Percentiles rank a stretch among this genome's conserved stretches.
phyloP scores from a whole-genome alignment of 768 basidiomycete genomes.

The Gautieria morchelliformis region DNA sequence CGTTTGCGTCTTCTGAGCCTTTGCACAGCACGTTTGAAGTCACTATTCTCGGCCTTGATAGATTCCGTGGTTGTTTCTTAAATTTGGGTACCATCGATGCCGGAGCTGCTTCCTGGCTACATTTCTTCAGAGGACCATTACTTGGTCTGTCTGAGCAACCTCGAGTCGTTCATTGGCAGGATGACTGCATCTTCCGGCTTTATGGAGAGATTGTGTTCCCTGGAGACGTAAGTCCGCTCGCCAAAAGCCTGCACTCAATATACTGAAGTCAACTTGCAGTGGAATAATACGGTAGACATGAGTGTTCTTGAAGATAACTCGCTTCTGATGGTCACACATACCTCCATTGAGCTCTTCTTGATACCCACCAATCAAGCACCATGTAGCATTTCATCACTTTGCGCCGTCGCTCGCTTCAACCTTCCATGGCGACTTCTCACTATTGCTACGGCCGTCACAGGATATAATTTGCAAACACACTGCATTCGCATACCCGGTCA shows the following conservation, averaged over 20 bases:
- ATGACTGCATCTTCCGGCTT: not conserved
- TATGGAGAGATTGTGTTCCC: not conserved
- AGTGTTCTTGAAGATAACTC: not conserved
- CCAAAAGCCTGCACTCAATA: not conserved
- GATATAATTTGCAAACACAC: not conserved
- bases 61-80: not conserved
- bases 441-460: not conserved
- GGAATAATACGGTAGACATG: not conserved
- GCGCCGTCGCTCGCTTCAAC: not conserved
- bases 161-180: not conserved
- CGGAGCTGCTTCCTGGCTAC: not conserved
- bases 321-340: not conserved
- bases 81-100: not conserved
- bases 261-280: not conserved
- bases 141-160: not conserved
- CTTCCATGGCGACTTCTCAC: not conserved
- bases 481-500: not conserved
- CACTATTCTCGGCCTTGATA: not conserved
- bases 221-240: not conserved
- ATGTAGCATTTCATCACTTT: not conserved
- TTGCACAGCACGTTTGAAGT: not conserved
- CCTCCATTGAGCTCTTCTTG: not conserved
- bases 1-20: not conserved
- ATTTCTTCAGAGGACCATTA: not conserved
- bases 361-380: not conserved